phyloP scores from a whole-genome alignment of 2,329 filamentous ascomycete species.

The Fusarium subglutinans region DNA sequence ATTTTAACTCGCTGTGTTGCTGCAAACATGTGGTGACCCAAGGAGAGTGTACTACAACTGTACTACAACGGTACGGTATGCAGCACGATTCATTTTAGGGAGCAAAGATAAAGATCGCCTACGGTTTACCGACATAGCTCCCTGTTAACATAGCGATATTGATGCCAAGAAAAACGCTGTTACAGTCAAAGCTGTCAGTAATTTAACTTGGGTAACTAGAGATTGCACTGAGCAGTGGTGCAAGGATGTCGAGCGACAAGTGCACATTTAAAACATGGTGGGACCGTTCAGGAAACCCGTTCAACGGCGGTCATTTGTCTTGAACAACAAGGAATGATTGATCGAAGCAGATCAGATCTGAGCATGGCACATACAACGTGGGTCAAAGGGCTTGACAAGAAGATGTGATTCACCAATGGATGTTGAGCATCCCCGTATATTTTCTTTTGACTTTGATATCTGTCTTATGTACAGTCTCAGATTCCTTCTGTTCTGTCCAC shows the following conservation, averaged over 20 bases:
- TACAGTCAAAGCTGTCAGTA: slow-evolving; percentile 6
- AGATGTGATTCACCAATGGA: slow-evolving; percentile 4
- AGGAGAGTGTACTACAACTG: neutral
- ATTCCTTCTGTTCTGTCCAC: slow-evolving; percentile 10
- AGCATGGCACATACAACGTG: neutral
- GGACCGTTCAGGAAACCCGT: slow-evolving; percentile 21
- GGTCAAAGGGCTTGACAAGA: slow-evolving; percentile 2
- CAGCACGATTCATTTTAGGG: neutral
- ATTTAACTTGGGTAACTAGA: slow-evolving; percentile 20
- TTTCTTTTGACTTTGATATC: neutral
- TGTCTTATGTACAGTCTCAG: slow-evolving; percentile 2
- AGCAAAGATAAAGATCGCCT: neutral
- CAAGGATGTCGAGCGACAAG: slow-evolving; percentile 23
- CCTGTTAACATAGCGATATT: neutral
- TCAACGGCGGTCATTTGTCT: slow-evolving; percentile 25
- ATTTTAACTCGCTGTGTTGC: neutral
- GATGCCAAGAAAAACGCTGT: slow-evolving; percentile 16
- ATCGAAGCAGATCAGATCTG: neutral
- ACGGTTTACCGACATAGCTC: neutral
- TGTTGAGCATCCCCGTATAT: neutral
- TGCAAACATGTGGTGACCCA: neutral
- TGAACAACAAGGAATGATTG: slow-evolving; percentile 22
- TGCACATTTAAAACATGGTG: slow-evolving; percentile 28
- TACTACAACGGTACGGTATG: neutral
- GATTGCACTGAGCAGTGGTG: slow-evolving; percentile 22